Percentiles rank a stretch among this genome's conserved stretches.
Evolutionary conservation across 1,284 basidiomycete species (phyloP).

Genomic region (Irpex lacteus): DNA sequence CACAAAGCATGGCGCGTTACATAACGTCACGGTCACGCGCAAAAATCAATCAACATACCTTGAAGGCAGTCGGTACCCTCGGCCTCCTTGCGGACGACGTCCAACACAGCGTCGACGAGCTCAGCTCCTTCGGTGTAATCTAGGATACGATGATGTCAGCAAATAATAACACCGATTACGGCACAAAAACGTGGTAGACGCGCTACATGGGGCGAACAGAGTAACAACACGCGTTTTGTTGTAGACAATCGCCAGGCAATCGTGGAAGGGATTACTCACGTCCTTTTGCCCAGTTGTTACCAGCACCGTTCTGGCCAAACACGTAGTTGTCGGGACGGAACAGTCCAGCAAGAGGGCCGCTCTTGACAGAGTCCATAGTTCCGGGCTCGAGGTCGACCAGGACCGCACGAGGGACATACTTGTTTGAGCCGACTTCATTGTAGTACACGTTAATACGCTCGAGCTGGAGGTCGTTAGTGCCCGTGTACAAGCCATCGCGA

Average conservation of each 20-base stretch:
- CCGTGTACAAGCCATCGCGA: conserved; percentile 89
- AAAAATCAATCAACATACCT: conserved; percentile 43
- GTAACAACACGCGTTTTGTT: conserved; percentile 1
- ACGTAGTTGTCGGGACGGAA: conserved; percentile 98
- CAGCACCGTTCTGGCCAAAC: conserved; percentile 87
- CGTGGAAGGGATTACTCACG: conserved; percentile 55
- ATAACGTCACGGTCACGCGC: conserved; percentile 20
- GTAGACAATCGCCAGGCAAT: conserved; percentile 3
- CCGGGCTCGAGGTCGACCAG: conserved; percentile 95
- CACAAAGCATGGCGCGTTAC: conserved; percentile 16
- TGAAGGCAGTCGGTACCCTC: conserved; percentile 93
- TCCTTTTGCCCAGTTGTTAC: conserved; percentile 97
- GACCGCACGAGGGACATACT: conserved; percentile 96
- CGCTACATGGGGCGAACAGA: background rate
- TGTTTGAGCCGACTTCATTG: conserved; percentile 87
- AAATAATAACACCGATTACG: background rate
- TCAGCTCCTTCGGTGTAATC: conserved; percentile 96
- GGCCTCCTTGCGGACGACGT: conserved; percentile 86
- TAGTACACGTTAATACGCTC: conserved; percentile 98
- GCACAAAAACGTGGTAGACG: conserved; percentile 9
- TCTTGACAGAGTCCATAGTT: conserved; percentile 94
- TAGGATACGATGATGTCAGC: conserved; percentile 29
- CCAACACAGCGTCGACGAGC: conserved; percentile 91
- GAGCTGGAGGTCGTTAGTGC: conserved; percentile 92
- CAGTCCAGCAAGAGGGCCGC: conserved; percentile 79